Evolutionary conservation across 1,284 basidiomycete species (phyloP), one percentile per base, ranked within the genome.

Genomic region (Irpex sp.): DNA sequence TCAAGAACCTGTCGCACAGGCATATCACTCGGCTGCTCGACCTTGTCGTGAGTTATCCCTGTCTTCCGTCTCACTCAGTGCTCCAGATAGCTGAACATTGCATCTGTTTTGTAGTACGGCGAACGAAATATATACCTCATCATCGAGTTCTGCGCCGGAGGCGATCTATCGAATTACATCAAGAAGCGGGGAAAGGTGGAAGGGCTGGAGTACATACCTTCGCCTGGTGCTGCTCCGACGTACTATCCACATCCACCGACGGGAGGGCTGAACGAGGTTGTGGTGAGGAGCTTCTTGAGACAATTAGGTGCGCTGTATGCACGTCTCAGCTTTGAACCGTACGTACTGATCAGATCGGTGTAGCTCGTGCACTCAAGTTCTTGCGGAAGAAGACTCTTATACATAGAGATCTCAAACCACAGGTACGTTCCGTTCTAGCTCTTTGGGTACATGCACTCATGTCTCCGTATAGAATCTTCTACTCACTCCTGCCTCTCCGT

Each of bases 361-460:
- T 49, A 93, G 96, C 94, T 13, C 89, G 93, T 54, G 97, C 97
- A 0, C 85, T 99, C 69, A 93, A 95, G 73, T 98, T 98, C 75
- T 82, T 99, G 60, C 86, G 96, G 17, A 85, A 89, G 34, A 84
- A 92, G 66, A 93, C 97, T 72, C 86, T 99, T 62, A 96, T 99
- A 51, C 97, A 99, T 75, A 84, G 97, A 58, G 97, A 99, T 73
- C 96, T 99, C 77, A 99, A 99, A 76, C 97, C 97, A 36, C 96
- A 96, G 84, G 91, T 88, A 65, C 34, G 78, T 67, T 26, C 15
- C 38, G 38, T 54, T 5, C 38, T 13, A 26, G 36, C 40, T 57
- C 37, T 37, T 15, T 17, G 6, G 11, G 11, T 21, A 17, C 8
- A 7, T 52, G 48, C 55, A 52, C 26, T 44, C 5, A 62, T 62